Base-by-base conservation (phyloP, 805 yeast genomes). In the Wickerhamiella dianesei region DNA sequence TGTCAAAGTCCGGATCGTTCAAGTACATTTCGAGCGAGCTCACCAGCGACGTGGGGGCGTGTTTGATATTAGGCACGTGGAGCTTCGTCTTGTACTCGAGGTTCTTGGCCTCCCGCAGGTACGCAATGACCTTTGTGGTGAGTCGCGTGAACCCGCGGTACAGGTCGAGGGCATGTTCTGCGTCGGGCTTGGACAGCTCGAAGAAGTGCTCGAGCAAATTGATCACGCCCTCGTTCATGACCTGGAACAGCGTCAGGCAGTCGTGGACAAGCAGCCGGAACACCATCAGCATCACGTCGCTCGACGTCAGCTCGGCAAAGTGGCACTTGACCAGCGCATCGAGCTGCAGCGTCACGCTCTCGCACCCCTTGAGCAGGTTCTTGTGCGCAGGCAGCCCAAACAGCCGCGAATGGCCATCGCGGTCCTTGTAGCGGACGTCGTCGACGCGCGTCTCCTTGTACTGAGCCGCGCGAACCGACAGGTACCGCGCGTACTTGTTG, bases 31-130 rank as follows among this genome's bases (percentile, higher is more conserved):
- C 92, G 51, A 92, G 73, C 13, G 94, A 80, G 32, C 79, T 73
- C 2, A 95, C 82, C 53, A 92, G 71, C 21, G 95, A 92, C 2
- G 96, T 88, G 19, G 96, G 96, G 1, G 97, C 97, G 65, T 92
- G 98, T 61, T 85, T 85, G 51, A 92, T 88, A 13, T 95, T 88
- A 35, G 98, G 98, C 32, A 92, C 95, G 57, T 81, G 88, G 53
- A 89, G 69, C 57, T 87, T 87, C 2, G 96, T 87, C 12, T 87
- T 76, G 59, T 79, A 76, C 64, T 85, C 95, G 53, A 85, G 70
- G 61, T 82, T 86, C 60, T 92, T 89, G 3, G 97, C 98, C 14
- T 82, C 78, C 56, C 94, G 77, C 58, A 92, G 71, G 63, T 82
- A 92, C 55, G 79, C 80, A 22, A 92, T 92, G 8, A 89, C 97